These are phyloP conservation scores for Hortiboletus campestris DNA, from an alignment of 768 basidiomycete genomes.

Conservation along the genomic window DNA sequence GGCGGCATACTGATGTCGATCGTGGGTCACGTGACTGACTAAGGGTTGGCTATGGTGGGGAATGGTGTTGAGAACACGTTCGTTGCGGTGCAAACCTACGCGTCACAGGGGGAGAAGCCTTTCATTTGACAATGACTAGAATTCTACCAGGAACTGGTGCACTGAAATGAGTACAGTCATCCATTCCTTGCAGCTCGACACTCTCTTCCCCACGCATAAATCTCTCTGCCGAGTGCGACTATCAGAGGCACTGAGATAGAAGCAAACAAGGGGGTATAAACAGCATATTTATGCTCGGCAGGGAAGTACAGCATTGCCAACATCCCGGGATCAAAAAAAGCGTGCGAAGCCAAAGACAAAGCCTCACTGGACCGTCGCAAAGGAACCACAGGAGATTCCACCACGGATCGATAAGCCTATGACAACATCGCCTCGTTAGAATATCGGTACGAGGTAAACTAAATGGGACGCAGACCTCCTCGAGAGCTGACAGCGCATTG, in stretches of 20 bases:
- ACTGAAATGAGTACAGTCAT: slow-evolving; percentile 8
- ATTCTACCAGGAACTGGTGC: slow-evolving; percentile 8
- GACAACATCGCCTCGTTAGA: slow-evolving; percentile 11
- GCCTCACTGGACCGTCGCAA: slow-evolving; percentile 64
- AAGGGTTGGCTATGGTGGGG: neutral
- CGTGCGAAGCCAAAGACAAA: slow-evolving; percentile 66
- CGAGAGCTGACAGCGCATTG: slow-evolving; percentile 66
- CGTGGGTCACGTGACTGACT: slow-evolving; percentile 26
- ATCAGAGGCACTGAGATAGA: slow-evolving; percentile 83
- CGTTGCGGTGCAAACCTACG: slow-evolving; percentile 9
- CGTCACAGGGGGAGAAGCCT: slow-evolving; percentile 7
- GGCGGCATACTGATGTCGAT: slow-evolving; percentile 15
- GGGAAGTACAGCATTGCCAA: slow-evolving; percentile 95
- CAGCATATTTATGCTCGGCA: slow-evolving; percentile 95
- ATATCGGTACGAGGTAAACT: neutral
- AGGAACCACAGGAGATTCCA: slow-evolving; percentile 30
- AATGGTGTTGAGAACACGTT: slow-evolving; percentile 14
- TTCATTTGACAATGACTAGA: slow-evolving; percentile 3
- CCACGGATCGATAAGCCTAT: slow-evolving; percentile 24
- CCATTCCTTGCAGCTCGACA: slow-evolving; percentile 9
- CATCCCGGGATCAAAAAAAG: slow-evolving; percentile 98
- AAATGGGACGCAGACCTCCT: slow-evolving; percentile 50
- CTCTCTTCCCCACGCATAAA: slow-evolving; percentile 55
- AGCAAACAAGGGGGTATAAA: slow-evolving; percentile 94
- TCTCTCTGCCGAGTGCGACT: slow-evolving; percentile 70